phyloP scores from a whole-genome alignment of 257 asterid species.

The Scutellaria minor region DNA sequence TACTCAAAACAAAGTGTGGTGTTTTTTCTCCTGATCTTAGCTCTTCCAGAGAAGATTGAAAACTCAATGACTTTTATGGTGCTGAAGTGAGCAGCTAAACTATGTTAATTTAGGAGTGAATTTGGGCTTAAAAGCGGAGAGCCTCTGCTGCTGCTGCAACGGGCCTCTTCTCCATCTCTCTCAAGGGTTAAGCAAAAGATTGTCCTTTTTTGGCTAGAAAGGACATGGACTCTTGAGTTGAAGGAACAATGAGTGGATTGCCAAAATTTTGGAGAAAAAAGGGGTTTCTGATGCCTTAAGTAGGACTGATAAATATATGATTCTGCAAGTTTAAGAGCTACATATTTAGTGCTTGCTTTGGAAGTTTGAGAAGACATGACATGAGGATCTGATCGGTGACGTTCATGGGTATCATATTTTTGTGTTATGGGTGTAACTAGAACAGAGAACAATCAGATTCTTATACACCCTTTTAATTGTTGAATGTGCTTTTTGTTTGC shows the following conservation, averaged over 20 bases:
- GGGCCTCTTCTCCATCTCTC: constrained; percentile 32
- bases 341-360: constrained; percentile 17
- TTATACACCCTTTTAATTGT: too few species aligned
- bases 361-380: not conserved
- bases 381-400: too few species aligned
- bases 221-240: constrained; percentile 21
- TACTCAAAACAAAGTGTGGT: too few species aligned
- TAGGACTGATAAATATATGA: not conserved
- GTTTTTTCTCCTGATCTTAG: too few species aligned
- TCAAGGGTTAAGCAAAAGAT: constrained; percentile 26
- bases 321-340: constrained; percentile 12
- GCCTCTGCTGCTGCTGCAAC: constrained; percentile 34
- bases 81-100: too few species aligned
- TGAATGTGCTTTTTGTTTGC: constrained; percentile 4
- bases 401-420: not conserved
- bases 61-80: too few species aligned
- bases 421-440: too few species aligned
- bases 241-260: constrained; percentile 6
- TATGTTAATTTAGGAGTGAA: too few species aligned
- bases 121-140: constrained; percentile 15
- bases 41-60: too few species aligned
- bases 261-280: constrained; percentile 3
- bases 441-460: too few species aligned
- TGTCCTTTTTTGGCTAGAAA: constrained; percentile 34
- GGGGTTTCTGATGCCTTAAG: constrained; percentile 8